A percentile compares a stretch with the other conserved stretches of the same genome.
Conservation (phyloP, 192 early-diverging fungal genomes). For the Backusella australiensis region DNA sequence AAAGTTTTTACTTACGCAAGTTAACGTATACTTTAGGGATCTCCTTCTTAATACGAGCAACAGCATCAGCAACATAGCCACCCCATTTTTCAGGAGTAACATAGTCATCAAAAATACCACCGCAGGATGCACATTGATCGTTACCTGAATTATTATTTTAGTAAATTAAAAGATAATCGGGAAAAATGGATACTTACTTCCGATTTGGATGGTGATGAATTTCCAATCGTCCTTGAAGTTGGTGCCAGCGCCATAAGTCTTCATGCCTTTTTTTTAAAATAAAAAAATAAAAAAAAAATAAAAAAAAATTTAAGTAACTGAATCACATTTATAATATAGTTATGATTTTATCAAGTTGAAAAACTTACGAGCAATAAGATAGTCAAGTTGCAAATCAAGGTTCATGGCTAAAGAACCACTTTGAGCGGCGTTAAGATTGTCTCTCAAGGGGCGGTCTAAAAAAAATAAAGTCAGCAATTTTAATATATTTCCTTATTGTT, state of each 20-base stretch:
- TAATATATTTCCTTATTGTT: not conserved
- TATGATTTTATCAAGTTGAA: not conserved
- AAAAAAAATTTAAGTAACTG: not conserved
- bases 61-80: conserved; percentile 9
- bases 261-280: conserved; percentile 1
- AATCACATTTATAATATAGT: not conserved
- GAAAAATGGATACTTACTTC: conserved; percentile 7
- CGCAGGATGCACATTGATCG: conserved; percentile 22
- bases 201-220: conserved; percentile 23
- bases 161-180: not conserved
- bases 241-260: not conserved
- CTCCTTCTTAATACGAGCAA: conserved; percentile 11
- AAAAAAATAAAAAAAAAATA: not conserved
- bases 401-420: conserved; percentile 47
- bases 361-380: conserved; percentile 32
- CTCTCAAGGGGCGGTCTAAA: conserved; percentile 17
- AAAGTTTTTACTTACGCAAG: conserved; percentile 15
- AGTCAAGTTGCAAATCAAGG: conserved; percentile 41
- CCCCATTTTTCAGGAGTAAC: conserved; percentile 3
- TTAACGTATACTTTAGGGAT: conserved; percentile 19
- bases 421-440: conserved; percentile 50
- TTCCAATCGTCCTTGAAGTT: conserved; percentile 14
- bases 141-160: conserved; percentile 10
- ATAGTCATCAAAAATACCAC: not conserved
- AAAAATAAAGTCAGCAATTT: not conserved